Percentiles rank a stretch among this genome's conserved stretches.
These are phyloP conservation scores for Linderniella brevidens DNA, from an alignment of 257 asterid genomes.

Conservation along the genomic window DNA sequence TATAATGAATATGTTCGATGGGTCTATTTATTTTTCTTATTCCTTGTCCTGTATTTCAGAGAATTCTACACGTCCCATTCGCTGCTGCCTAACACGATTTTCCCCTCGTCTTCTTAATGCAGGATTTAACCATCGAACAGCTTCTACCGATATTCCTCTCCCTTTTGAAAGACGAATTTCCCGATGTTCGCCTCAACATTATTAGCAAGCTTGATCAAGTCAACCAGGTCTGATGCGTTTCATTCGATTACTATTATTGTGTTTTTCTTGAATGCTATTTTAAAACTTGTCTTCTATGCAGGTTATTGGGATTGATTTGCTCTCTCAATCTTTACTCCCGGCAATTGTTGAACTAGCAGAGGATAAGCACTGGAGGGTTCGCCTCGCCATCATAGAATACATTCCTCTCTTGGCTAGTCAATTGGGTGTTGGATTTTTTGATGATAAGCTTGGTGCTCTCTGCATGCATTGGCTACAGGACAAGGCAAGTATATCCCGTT, in stretches of 20 bases:
- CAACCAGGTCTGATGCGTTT: slow-evolving; percentile 43
- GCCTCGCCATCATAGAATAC: slow-evolving; percentile 74
- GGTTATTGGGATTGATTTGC: slow-evolving; percentile 72
- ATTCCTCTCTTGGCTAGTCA: slow-evolving; percentile 77
- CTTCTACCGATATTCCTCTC: slow-evolving; percentile 80
- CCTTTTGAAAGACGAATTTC: slow-evolving; percentile 72
- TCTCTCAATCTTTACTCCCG: slow-evolving; percentile 66
- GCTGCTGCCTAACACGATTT: too few species aligned
- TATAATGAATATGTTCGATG: too few species aligned
- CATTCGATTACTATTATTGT: slow-evolving; percentile 1
- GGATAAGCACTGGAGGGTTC: slow-evolving; percentile 83
- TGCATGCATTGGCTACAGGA: slow-evolving; percentile 90
- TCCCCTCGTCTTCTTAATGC: slow-evolving; percentile 2
- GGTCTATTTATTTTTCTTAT: too few species aligned
- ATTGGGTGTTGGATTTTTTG: slow-evolving; percentile 66
- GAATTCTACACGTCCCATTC: too few species aligned
- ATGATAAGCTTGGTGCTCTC: slow-evolving; percentile 75
- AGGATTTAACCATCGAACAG: slow-evolving; percentile 79
- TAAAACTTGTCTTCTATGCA: slow-evolving; percentile 7
- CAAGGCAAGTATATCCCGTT: slow-evolving; percentile 27
- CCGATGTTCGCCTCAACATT: slow-evolving; percentile 81
- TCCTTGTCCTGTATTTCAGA: too few species aligned
- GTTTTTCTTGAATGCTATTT: neutral
- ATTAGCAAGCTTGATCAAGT: slow-evolving; percentile 88
- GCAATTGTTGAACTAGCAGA: slow-evolving; percentile 86